Evolutionary conservation across 306 rosid species (phyloP).

Genomic region (Casuarina cunninghamiana): DNA sequence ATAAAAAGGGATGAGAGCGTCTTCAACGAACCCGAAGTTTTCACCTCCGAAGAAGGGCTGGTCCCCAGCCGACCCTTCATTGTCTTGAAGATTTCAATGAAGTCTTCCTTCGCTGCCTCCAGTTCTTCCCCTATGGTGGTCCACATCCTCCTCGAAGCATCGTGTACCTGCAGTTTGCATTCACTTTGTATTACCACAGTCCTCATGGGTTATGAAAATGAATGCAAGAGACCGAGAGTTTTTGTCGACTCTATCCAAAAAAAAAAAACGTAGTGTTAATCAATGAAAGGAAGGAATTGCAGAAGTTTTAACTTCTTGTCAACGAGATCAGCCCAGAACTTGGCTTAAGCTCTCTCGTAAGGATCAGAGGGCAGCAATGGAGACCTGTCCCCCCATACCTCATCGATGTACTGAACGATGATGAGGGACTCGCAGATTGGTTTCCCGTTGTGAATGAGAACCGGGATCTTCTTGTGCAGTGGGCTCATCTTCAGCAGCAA

Average conservation of each 20-base stretch:
- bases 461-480: slow-evolving; percentile 42
- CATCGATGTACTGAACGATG: slow-evolving; percentile 40
- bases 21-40: slow-evolving; percentile 23
- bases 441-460: slow-evolving; percentile 45
- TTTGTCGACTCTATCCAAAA: too few species aligned
- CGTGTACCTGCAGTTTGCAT: slow-evolving; percentile 34
- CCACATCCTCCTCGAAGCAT: slow-evolving; percentile 35
- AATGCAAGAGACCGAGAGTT: too few species aligned
- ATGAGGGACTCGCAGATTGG: slow-evolving; percentile 40
- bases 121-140: slow-evolving; percentile 32
- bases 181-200: too few species aligned
- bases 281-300: background rate
- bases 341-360: slow-evolving; percentile 32
- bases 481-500: slow-evolving; percentile 40
- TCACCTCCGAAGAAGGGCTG: slow-evolving; percentile 48
- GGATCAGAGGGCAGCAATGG: slow-evolving; percentile 43
- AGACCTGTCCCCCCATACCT: slow-evolving; percentile 30
- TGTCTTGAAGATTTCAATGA: slow-evolving; percentile 11
- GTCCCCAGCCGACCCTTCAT: slow-evolving; percentile 36
- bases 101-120: slow-evolving; percentile 24
- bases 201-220: too few species aligned
- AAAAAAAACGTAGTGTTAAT: too few species aligned
- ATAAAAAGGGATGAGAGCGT: slow-evolving; percentile 11
- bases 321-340: slow-evolving; percentile 35
- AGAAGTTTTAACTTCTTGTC: slow-evolving; percentile 21